Evolutionary conservation across 495 filamentous ascomycete species (phyloP).

Genomic region (Talaromyces wortmannii): DNA sequence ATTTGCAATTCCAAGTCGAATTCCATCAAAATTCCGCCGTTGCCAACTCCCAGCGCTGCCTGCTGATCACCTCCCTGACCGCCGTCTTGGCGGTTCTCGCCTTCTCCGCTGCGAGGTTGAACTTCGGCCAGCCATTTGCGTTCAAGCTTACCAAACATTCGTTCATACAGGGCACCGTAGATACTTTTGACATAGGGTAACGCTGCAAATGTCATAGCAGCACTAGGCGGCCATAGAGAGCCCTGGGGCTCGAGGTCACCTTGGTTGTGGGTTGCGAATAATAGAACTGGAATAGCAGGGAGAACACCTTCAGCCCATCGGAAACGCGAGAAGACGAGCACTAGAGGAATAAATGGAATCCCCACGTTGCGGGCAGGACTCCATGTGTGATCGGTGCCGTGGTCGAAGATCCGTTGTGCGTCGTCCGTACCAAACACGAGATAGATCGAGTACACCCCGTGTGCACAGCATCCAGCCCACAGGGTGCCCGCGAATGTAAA

Average conservation of each 20-base stretch:
- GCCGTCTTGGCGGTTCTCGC: conserved; percentile 36
- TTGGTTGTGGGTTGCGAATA: conserved; percentile 46
- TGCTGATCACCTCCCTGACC: conserved; percentile 22
- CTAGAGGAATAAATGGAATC: conserved; percentile 54
- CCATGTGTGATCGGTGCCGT: conserved; percentile 29
- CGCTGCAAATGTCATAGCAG: conserved; percentile 59
- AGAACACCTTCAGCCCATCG: conserved; percentile 51
- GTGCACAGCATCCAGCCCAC: conserved; percentile 47
- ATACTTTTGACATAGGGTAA: conserved; percentile 61
- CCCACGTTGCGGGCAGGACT: conserved; percentile 42
- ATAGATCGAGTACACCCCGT: conserved; percentile 54
- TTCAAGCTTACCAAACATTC: conserved; percentile 55
- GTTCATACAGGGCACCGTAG: conserved; percentile 63
- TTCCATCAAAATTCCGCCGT: conserved; percentile 38
- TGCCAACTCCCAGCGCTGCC: conserved; percentile 29
- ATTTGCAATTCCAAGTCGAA: conserved; percentile 36
- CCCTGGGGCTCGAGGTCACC: conserved; percentile 31
- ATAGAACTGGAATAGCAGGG: conserved; percentile 55
- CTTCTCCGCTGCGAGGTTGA: conserved; percentile 50
- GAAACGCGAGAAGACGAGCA: conserved; percentile 54
- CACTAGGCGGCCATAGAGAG: conserved; percentile 66
- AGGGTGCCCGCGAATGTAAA: conserved; percentile 48
- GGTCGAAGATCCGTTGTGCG: conserved; percentile 40
- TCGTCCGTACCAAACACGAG: conserved; percentile 59
- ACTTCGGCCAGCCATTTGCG: conserved; percentile 59